A percentile compares a stretch with the other conserved stretches of the same genome.
Conservation (phyloP, 768 basidiomycete species). For the Suillus hirtellus region DNA sequence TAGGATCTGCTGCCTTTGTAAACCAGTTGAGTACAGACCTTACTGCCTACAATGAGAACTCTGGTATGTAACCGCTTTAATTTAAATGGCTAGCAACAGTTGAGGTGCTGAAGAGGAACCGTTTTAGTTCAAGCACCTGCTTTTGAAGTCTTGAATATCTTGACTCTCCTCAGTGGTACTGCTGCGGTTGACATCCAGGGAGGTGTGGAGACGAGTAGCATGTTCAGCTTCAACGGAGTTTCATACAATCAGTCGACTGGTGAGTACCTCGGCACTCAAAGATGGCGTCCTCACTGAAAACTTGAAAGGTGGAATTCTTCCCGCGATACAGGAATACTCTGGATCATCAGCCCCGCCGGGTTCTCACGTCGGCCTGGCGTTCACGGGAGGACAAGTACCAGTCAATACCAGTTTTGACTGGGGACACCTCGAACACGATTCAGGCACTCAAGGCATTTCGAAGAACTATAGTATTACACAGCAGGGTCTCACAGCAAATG, state of each 20-base stretch:
- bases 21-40: background rate
- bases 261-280: background rate
- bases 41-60: accelerated
- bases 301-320: background rate
- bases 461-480: constrained; percentile 14
- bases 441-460: background rate
- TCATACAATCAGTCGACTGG: constrained; percentile 3
- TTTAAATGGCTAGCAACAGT: background rate
- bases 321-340: background rate
- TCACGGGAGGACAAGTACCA: background rate
- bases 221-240: constrained; percentile 4
- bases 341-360: background rate
- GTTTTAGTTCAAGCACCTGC: background rate
- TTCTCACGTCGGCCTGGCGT: background rate
- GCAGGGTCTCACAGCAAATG: constrained; percentile 22
- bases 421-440: background rate
- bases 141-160: background rate
- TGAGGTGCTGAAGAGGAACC: background rate
- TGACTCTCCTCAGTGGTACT: constrained; percentile 5
- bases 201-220: background rate
- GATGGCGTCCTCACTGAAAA: background rate
- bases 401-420: background rate
- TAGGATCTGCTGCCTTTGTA: background rate
- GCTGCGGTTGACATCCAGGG: background rate
- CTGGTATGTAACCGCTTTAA: background rate